These are phyloP conservation scores for Sarcodon aspratus DNA, from an alignment of 768 basidiomycete species.

Conservation along the genomic window DNA sequence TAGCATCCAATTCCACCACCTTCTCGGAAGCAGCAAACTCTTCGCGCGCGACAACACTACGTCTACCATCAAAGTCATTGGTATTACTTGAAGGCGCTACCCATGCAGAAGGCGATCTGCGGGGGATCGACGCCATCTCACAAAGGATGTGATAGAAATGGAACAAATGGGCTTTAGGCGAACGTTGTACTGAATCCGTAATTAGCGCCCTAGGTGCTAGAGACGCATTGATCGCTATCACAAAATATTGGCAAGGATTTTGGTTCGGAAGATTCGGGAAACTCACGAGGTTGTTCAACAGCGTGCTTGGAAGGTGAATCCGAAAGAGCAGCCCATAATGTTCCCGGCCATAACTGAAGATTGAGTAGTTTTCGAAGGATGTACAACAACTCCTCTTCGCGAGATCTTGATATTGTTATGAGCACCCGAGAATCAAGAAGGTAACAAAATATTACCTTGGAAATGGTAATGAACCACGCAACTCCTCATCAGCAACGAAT, in stretches of 20 bases:
- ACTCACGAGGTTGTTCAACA: slow-evolving; percentile 46
- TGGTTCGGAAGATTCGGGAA: background rate
- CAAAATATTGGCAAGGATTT: slow-evolving; percentile 3
- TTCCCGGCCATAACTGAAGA: slow-evolving; percentile 64
- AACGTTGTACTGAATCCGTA: slow-evolving; percentile 62
- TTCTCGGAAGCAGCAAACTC: slow-evolving; percentile 10
- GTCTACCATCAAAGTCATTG: slow-evolving; percentile 3
- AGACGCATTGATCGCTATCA: slow-evolving; percentile 27
- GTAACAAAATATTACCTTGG: slow-evolving; percentile 42
- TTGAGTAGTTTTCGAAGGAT: slow-evolving; percentile 67
- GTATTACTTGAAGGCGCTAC: slow-evolving; percentile 18
- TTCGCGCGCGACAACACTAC: slow-evolving; percentile 10
- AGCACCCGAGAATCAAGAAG: background rate
- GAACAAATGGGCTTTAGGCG: slow-evolving; percentile 76
- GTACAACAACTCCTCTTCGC: slow-evolving; percentile 87
- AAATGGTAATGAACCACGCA: slow-evolving; percentile 86
- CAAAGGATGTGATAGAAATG: slow-evolving; percentile 75
- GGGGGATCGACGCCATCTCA: slow-evolving; percentile 65
- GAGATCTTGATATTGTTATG: slow-evolving; percentile 34
- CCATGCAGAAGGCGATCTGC: slow-evolving; percentile 62
- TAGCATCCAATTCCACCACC: slow-evolving; percentile 49
- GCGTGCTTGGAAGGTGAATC: slow-evolving; percentile 48
- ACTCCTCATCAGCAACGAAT: slow-evolving; percentile 75
- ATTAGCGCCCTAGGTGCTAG: slow-evolving; percentile 44
- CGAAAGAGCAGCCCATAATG: slow-evolving; percentile 66